Evolutionary conservation across 2,329 filamentous ascomycete species (phyloP).

Genomic region (Venturia carpophila): DNA sequence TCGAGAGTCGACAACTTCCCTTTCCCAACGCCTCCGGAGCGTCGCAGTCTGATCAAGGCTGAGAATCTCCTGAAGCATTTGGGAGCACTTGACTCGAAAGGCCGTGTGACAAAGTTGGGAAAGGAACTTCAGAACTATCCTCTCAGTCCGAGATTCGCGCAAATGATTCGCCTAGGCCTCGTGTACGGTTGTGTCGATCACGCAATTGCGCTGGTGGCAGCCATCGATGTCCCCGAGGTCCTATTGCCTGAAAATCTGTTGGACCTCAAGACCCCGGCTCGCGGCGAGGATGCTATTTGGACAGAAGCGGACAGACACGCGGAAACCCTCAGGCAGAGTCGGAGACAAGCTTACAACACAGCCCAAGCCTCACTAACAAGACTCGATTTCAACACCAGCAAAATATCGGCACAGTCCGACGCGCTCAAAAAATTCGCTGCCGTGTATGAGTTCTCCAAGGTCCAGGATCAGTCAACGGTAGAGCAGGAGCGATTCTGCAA

Average conservation of each 20-base stretch:
- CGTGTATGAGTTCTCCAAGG: conserved; percentile 77
- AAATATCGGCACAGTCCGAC: conserved; percentile 48
- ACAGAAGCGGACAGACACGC: conserved; percentile 61
- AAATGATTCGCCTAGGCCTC: conserved; percentile 84
- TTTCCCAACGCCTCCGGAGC: conserved; percentile 83
- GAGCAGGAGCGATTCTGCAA: conserved; percentile 65
- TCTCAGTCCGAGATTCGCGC: conserved; percentile 79
- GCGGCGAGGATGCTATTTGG: conserved; percentile 41
- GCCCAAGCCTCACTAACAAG: conserved; percentile 72
- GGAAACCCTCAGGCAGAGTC: conserved; percentile 60
- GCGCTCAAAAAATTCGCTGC: conserved; percentile 85
- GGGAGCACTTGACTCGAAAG: conserved; percentile 64
- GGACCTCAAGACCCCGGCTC: conserved; percentile 48
- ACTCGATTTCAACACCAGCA: conserved; percentile 56
- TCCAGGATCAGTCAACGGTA: conserved; percentile 32
- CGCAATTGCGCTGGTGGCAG: conserved; percentile 80
- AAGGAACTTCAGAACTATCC: conserved; percentile 82
- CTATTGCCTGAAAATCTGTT: conserved; percentile 77
- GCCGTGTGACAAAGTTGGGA: conserved; percentile 71
- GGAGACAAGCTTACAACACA: conserved; percentile 57
- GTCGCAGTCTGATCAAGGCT: conserved; percentile 66
- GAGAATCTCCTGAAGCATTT: conserved; percentile 83
- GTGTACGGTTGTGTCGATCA: conserved; percentile 75
- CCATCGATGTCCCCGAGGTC: conserved; percentile 78
- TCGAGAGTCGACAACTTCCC: conserved; percentile 89